Evolutionary conservation across 176 grass and related monocot genomes (phyloP).

Genomic region (Carex kokanica): DNA sequence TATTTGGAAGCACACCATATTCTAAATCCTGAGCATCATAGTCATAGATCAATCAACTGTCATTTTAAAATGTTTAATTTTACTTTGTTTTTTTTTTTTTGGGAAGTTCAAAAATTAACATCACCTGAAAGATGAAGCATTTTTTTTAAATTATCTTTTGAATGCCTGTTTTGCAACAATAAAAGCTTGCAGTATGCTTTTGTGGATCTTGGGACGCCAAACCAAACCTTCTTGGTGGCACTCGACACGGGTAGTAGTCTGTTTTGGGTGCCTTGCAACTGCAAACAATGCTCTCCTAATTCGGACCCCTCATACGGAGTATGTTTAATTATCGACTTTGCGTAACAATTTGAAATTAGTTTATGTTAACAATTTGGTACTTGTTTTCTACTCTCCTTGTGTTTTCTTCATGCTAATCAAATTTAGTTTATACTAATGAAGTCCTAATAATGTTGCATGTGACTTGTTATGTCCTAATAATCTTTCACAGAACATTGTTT

Average conservation of each 20-base stretch:
- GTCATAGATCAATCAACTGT: too few species aligned
- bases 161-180: not conserved
- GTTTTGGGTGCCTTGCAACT: slow-evolving; percentile 96
- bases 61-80: not conserved
- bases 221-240: slow-evolving; percentile 69
- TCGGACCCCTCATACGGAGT: slow-evolving; percentile 18
- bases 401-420: not conserved
- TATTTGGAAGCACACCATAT: not conserved
- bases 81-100: too few species aligned
- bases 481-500: not conserved
- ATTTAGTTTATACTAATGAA: not conserved
- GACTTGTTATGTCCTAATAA: not conserved
- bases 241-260: slow-evolving; percentile 89
- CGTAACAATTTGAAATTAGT: not conserved
- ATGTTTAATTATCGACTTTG: not conserved
- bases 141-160: not conserved
- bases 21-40: not conserved
- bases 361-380: not conserved
- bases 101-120: too few species aligned
- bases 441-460: not conserved
- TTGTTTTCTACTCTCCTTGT: not conserved
- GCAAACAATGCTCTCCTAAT: slow-evolving; percentile 49
- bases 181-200: slow-evolving; percentile 77
- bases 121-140: not conserved
- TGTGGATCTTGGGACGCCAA: slow-evolving; percentile 68